These are phyloP conservation scores for Lepraria neglecta DNA, from an alignment of 495 filamentous ascomycete species.

Conservation along the genomic window DNA sequence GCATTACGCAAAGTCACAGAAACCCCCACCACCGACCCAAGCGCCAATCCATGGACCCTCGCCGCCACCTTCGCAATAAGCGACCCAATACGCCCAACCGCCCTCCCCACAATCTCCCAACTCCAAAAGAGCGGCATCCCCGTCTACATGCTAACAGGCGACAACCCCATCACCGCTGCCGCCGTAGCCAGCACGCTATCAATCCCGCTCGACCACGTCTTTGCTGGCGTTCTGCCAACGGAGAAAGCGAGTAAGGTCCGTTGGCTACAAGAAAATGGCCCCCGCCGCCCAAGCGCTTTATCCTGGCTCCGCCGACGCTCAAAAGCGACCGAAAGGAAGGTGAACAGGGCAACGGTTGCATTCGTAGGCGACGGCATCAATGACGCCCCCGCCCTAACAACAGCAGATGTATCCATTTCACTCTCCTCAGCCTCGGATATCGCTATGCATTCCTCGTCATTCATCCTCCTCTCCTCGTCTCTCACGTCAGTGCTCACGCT, in stretches of 20 bases:
- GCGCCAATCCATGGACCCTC: slow-evolving; percentile 32
- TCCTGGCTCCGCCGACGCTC: slow-evolving; percentile 38
- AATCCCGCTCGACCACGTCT: slow-evolving; percentile 67
- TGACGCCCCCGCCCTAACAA: slow-evolving; percentile 73
- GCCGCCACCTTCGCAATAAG: slow-evolving; percentile 48
- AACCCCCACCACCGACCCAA: slow-evolving; percentile 11
- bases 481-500: slow-evolving; percentile 65
- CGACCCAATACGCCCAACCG: slow-evolving; percentile 76
- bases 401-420: slow-evolving; percentile 76
- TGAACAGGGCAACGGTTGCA: slow-evolving; percentile 48
- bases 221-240: slow-evolving; percentile 79
- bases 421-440: slow-evolving; percentile 81
- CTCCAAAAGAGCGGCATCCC: slow-evolving; percentile 60
- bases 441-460: slow-evolving; percentile 72
- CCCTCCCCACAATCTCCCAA: slow-evolving; percentile 58
- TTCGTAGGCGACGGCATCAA: slow-evolving; percentile 86
- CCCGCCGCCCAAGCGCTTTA: slow-evolving; percentile 63
- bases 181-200: slow-evolving; percentile 72
- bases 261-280: slow-evolving; percentile 61
- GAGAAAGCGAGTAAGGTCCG: slow-evolving; percentile 82
- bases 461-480: slow-evolving; percentile 75
- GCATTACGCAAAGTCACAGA: slow-evolving; percentile 40
- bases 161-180: slow-evolving; percentile 65
- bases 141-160: slow-evolving; percentile 91
- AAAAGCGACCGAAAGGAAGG: slow-evolving; percentile 37